Evolutionary conservation across 495 filamentous ascomycete species (phyloP).

Genomic region (Xylaria palmicola): DNA sequence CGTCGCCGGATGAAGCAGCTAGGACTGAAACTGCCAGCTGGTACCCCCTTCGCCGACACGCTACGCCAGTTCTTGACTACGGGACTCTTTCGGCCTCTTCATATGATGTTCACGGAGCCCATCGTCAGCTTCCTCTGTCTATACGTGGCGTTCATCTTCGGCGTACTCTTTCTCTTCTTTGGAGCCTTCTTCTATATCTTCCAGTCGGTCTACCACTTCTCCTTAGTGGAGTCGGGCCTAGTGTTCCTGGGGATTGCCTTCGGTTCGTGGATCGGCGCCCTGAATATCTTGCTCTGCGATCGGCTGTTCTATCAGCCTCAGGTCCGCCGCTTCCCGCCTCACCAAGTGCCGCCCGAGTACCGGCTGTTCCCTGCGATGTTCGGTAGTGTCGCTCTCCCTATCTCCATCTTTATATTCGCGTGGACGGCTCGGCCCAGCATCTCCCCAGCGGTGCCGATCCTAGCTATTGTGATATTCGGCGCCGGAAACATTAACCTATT

Average conservation of each 20-base stretch:
- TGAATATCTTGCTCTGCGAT: conserved; percentile 49
- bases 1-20: conserved; percentile 47
- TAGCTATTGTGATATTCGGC: conserved; percentile 61
- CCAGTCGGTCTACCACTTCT: conserved; percentile 48
- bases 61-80: conserved; percentile 53
- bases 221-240: conserved; percentile 51
- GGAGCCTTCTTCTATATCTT: conserved; percentile 61
- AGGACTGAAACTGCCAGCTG: conserved; percentile 37
- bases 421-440: conserved; percentile 45
- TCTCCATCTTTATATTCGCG: conserved; percentile 51
- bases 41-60: conserved; percentile 30
- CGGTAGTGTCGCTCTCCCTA: conserved; percentile 55
- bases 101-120: conserved; percentile 66
- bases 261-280: conserved; percentile 52
- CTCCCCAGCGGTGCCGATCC: conserved; percentile 44
- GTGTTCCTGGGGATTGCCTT: conserved; percentile 58
- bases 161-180: conserved; percentile 65
- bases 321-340: conserved; percentile 28
- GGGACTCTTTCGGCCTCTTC: conserved; percentile 57
- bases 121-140: conserved; percentile 62
- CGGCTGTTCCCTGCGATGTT: conserved; percentile 61
- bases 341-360: conserved; percentile 50
- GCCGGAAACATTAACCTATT: conserved; percentile 66
- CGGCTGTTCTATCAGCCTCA: conserved; percentile 37
- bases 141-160: conserved; percentile 64